Evolutionary conservation across 192 early-diverging fungal species (phyloP), one percentile per base, ranked within the genome.

Genomic region (Linnemannia schmuckeri): DNA sequence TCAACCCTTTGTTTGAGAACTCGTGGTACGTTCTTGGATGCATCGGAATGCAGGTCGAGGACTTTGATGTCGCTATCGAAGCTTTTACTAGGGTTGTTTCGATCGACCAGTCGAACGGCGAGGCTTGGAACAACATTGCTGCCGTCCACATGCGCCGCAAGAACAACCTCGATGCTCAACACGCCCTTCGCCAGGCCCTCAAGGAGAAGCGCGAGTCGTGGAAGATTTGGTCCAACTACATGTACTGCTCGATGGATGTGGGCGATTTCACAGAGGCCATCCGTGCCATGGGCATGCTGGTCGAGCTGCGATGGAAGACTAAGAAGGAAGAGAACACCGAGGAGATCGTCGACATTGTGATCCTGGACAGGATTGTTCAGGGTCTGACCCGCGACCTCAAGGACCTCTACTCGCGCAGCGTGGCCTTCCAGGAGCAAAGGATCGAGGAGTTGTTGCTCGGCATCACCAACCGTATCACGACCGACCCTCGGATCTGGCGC

Each of bases 11-110:
- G 72, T 99, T 96, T 88, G 97, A 98, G 82, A 94, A 95, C 82
- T 96, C 97, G 35, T 99, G 99, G 99, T 99, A 96, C 85, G 87
- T 99, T 46, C 89, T 98, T 72, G 99, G 99, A 6, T 99, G 99
- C 88, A 97, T 97, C 22, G 96, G 96, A 4, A 93, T 99, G 92
- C 93, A 94, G 38, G 75, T 90, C 13, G 91, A 93, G 74, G 93
- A 97, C 55, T 98, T 94, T 94, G 92, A 95, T 40, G 87, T 89
- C 5, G 97, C 95, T 10, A 85, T 92, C 18, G 77, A 89, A 27
- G 96, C 98, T 1, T 99, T 98, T 87, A 88, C 91, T 63, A 94
- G 94, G 55, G 94, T 94, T 20, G 94, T 96, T 9, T 75, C 88
- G 24, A 80, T 99, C 27, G 95, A 97, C 76, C 70, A 84, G 46